phyloP scores from a whole-genome alignment of 2,329 filamentous ascomycete species.

The Alternaria sp. region DNA sequence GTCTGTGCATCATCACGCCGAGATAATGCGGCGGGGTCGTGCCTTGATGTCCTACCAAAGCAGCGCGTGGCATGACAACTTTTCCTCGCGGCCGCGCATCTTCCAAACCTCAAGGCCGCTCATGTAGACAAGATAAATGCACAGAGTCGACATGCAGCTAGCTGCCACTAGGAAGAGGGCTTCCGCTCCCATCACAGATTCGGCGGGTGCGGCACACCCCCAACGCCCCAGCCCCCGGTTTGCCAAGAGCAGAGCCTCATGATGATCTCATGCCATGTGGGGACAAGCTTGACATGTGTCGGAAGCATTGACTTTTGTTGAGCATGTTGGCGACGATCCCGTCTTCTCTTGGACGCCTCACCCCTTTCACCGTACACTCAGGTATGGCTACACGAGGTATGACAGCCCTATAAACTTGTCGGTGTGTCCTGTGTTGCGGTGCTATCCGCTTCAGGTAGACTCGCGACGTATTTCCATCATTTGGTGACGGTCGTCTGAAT shows the following conservation, averaged over 20 bases:
- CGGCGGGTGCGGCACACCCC: constrained; percentile 5
- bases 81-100: background rate
- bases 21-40: background rate
- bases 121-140: background rate
- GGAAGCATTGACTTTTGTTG: constrained; percentile 2
- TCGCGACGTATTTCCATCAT: background rate
- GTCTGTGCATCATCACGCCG: background rate
- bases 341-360: constrained; percentile 1
- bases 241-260: constrained; percentile 17
- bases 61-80: background rate
- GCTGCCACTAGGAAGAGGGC: background rate
- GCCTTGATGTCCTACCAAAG: background rate
- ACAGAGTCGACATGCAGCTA: background rate
- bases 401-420: background rate
- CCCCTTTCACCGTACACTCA: constrained; percentile 3
- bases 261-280: constrained; percentile 15
- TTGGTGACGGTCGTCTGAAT: background rate
- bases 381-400: background rate
- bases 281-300: constrained; percentile 4
- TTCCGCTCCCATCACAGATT: background rate
- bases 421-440: background rate
- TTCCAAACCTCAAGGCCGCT: background rate
- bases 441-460: background rate
- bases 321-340: background rate
- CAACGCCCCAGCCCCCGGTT: background rate